phyloP scores from a whole-genome alignment of 2,329 filamentous ascomycete species.

The Aspergillus uvarum region DNA sequence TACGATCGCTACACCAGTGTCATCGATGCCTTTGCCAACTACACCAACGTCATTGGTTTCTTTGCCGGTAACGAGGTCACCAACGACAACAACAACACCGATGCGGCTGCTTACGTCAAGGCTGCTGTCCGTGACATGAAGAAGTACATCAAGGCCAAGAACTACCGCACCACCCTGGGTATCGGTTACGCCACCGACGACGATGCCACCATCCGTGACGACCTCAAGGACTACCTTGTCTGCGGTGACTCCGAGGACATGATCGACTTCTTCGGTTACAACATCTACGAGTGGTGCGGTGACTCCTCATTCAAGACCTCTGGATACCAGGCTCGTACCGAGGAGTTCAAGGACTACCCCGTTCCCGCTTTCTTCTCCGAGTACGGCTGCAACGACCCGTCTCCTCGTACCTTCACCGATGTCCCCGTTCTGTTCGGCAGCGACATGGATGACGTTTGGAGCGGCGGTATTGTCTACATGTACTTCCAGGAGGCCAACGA shows the following conservation, averaged over 20 bases:
- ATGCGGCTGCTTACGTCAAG: constrained; percentile 92
- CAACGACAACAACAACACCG: constrained; percentile 84
- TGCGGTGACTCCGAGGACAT: constrained; percentile 66
- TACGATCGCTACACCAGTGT: constrained; percentile 81
- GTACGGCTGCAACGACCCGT: constrained; percentile 85
- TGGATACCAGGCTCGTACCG: constrained; percentile 76
- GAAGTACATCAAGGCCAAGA: constrained; percentile 80
- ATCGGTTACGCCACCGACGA: constrained; percentile 97
- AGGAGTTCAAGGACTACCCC: constrained; percentile 85
- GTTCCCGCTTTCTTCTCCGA: constrained; percentile 98
- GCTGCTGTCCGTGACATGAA: constrained; percentile 96
- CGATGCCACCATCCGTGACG: constrained; percentile 74
- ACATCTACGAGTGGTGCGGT: constrained; percentile 99
- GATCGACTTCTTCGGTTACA: constrained; percentile 99
- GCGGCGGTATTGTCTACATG: constrained; percentile 98
- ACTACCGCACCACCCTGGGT: constrained; percentile 70
- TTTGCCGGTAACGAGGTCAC: constrained; percentile 98
- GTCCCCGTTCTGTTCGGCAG: constrained; percentile 75
- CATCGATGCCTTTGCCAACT: constrained; percentile 75
- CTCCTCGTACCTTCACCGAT: constrained; percentile 78
- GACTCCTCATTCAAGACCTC: constrained; percentile 73
- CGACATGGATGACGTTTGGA: constrained; percentile 84
- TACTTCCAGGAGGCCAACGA: constrained; percentile 91
- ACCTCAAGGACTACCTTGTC: constrained; percentile 92
- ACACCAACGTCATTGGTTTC: constrained; percentile 93